These are phyloP conservation scores for Sporothrix mexicana DNA, from an alignment of 2,329 filamentous ascomycete species.

Conservation along the genomic window DNA sequence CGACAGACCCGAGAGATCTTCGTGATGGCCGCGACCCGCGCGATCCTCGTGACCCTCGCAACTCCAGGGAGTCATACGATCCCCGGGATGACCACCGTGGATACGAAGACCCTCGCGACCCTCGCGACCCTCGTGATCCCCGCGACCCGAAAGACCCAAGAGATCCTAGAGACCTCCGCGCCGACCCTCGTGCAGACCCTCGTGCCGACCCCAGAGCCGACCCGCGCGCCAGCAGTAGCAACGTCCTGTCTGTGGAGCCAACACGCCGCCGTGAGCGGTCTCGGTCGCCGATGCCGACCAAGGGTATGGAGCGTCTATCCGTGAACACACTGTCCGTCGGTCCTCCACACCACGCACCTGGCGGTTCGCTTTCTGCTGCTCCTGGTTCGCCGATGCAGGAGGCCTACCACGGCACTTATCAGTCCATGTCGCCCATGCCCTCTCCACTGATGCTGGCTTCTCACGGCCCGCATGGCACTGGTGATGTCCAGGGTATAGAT, in stretches of 20 bases:
- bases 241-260: slow-evolving; percentile 52
- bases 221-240: slow-evolving; percentile 45
- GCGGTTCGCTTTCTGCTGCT: slow-evolving; percentile 57
- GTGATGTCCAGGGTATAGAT: slow-evolving; percentile 48
- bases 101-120: slow-evolving; percentile 17
- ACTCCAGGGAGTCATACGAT: slow-evolving; percentile 22
- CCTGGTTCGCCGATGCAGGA: slow-evolving; percentile 87
- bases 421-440: slow-evolving; percentile 93
- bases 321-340: slow-evolving; percentile 51
- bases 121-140: slow-evolving; percentile 21
- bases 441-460: slow-evolving; percentile 71
- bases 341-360: slow-evolving; percentile 45
- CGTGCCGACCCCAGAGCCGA: not conserved
- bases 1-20: slow-evolving; percentile 32
- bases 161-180: slow-evolving; percentile 9
- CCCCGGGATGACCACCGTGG: not conserved
- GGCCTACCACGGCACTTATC: slow-evolving; percentile 91
- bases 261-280: slow-evolving; percentile 46
- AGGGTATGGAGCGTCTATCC: slow-evolving; percentile 59
- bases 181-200: slow-evolving; percentile 25
- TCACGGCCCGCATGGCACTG: slow-evolving; percentile 56
- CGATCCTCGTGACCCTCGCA: slow-evolving; percentile 12
- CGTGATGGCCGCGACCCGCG: slow-evolving; percentile 28
- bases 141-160: slow-evolving; percentile 16
- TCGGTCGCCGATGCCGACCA: slow-evolving; percentile 56